phyloP scores from a whole-genome alignment of 2,329 filamentous ascomycete genomes.

The Tolypocladium endophyticum region DNA sequence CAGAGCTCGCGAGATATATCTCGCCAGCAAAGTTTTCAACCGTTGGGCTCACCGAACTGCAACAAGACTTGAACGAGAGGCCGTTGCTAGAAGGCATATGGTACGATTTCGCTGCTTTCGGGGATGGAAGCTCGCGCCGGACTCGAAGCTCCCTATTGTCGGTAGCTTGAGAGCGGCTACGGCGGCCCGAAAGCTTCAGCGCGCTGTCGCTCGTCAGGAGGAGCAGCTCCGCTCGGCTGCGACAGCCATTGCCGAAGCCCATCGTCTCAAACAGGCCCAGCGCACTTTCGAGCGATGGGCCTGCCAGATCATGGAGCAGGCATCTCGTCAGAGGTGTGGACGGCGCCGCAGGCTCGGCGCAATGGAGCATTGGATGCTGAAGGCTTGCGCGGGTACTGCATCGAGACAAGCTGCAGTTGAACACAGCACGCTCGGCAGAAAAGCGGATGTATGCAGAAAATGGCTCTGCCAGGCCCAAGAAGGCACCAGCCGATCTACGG shows the following conservation, averaged over 20 bases:
- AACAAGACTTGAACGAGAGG: constrained; percentile 56
- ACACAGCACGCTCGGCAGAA: not conserved
- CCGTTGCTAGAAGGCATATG: constrained; percentile 59
- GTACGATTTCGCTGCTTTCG: constrained; percentile 41
- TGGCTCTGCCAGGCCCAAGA: not conserved
- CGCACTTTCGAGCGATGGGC: constrained; percentile 16
- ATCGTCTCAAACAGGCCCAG: constrained; percentile 9
- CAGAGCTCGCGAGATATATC: constrained; percentile 53
- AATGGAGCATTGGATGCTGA: not conserved
- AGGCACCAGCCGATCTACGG: not conserved
- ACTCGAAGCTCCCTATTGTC: constrained; percentile 14
- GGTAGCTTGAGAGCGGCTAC: constrained; percentile 19
- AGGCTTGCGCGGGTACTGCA: not conserved
- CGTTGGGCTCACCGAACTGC: constrained; percentile 55
- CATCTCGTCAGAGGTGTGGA: constrained; percentile 9
- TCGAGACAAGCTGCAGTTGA: not conserved
- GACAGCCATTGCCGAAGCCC: constrained; percentile 9
- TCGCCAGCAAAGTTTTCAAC: constrained; percentile 31
- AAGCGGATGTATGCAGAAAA: not conserved
- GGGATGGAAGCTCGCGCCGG: constrained; percentile 23
- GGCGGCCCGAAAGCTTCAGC: constrained; percentile 22
- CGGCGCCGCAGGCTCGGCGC: constrained; percentile 5
- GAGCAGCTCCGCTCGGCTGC: constrained; percentile 15
- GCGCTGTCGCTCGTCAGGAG: constrained; percentile 15
- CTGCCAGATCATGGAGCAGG: constrained; percentile 12